Conservation (phyloP, 805 yeast species). For the Pichia scutulata region DNA sequence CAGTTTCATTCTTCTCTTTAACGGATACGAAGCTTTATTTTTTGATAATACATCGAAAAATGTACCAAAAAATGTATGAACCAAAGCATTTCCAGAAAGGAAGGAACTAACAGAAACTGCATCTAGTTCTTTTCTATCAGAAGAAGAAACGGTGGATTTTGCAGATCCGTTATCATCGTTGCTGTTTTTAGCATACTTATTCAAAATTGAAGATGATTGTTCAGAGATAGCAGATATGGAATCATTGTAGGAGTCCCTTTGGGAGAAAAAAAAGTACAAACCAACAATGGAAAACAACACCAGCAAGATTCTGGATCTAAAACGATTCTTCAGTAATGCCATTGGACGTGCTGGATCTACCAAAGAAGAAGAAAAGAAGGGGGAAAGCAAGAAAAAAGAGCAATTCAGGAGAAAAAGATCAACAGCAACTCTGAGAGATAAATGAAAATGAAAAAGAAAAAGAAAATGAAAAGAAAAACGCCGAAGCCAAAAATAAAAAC, state of each 20-base stretch:
- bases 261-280: not conserved
- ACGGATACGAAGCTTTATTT: slow-evolving; percentile 25
- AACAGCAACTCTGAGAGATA: too few relatives aligned
- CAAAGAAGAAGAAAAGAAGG: not conserved
- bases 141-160: not conserved
- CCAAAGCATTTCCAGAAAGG: slow-evolving; percentile 56
- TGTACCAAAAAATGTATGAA: slow-evolving; percentile 17
- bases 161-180: not conserved
- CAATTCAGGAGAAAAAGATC: too few relatives aligned
- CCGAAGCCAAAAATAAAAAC: too few relatives aligned
- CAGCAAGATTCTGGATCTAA: not conserved
- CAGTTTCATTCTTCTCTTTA: slow-evolving; percentile 24
- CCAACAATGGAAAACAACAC: not conserved
- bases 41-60: not conserved
- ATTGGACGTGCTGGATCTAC: too few relatives aligned
- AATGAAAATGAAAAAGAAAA: too few relatives aligned
- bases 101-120: slow-evolving; percentile 16
- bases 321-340: not conserved
- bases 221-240: not conserved
- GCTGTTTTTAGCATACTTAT: not conserved
- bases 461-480: too few relatives aligned
- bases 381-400: not conserved
- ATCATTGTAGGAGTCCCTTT: not conserved
- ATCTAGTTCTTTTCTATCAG: not conserved
- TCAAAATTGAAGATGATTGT: not conserved